phyloP scores from a whole-genome alignment of 345 rosid species.

The Cardamine resedifolia region DNA sequence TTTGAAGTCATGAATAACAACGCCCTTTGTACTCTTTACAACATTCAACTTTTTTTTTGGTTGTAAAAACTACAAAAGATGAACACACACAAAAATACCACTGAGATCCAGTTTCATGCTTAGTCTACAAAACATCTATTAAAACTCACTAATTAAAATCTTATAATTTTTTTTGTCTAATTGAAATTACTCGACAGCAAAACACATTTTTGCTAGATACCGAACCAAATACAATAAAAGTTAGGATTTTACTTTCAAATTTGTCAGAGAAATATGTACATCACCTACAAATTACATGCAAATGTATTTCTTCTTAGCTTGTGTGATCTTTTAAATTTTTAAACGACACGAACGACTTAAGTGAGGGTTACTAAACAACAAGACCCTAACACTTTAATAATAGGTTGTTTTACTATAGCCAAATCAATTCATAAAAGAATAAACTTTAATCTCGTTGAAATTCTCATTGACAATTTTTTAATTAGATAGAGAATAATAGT shows the following conservation, averaged over 20 bases:
- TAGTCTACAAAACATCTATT: not conserved
- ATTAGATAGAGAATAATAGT: not conserved
- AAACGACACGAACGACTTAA: not conserved
- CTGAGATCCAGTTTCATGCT: not conserved
- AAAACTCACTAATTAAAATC: no score
- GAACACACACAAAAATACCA: not conserved
- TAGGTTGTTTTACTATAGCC: not conserved
- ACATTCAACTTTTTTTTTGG: conserved; percentile 1
- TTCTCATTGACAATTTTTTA: not conserved
- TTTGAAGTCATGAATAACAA: conserved; percentile 25
- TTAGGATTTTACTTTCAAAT: not conserved
- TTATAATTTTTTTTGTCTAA: no score
- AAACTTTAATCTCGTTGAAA: not conserved
- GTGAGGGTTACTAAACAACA: not conserved
- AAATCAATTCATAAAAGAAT: not conserved
- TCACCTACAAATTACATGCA: not conserved
- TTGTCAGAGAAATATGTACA: not conserved
- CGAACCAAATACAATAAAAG: not conserved
- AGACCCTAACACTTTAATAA: not conserved
- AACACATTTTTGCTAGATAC: not conserved
- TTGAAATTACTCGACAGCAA: not conserved
- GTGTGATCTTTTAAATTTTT: not conserved
- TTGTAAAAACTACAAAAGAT: not conserved
- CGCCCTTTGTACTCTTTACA: conserved; percentile 27
- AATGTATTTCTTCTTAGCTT: not conserved